These are phyloP conservation scores for Yamadazyma atlantica DNA, from an alignment of 1,139 yeast genomes.

Conservation along the genomic window DNA sequence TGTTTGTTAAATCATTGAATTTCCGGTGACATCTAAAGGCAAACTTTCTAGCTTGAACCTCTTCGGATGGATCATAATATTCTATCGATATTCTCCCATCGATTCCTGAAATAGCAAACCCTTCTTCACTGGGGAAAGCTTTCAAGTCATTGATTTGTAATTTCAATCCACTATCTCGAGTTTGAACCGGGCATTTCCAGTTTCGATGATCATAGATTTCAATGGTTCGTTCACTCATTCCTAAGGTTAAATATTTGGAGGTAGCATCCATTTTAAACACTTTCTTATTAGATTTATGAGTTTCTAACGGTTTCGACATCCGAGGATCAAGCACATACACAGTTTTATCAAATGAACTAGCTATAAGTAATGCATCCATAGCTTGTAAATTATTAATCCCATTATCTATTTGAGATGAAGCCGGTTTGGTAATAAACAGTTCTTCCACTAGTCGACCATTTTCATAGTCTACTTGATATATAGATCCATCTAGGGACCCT, in stretches of 20 bases:
- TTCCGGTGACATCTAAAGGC: conserved; percentile 84
- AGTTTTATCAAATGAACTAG: conserved; percentile 11
- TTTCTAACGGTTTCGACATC: conserved; percentile 4
- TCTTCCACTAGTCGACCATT: conserved; percentile 27
- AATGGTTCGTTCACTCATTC: conserved; percentile 52
- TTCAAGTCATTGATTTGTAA: conserved; percentile 66
- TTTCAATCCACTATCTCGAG: conserved; percentile 69
- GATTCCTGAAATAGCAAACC: conserved; percentile 77
- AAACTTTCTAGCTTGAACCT: conserved; percentile 47
- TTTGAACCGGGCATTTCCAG: conserved; percentile 43
- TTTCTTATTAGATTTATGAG: conserved; percentile 34
- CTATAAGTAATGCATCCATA: conserved; percentile 15
- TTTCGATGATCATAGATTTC: conserved; percentile 60
- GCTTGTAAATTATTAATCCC: conserved; percentile 32
- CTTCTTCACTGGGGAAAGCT: conserved; percentile 55
- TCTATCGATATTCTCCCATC: conserved; percentile 90
- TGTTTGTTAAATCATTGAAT: conserved; percentile 38
- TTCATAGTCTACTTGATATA: conserved; percentile 44
- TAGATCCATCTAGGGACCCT: conserved; percentile 43
- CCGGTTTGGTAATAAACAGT: conserved; percentile 11
- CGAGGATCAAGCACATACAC: conserved; percentile 19
- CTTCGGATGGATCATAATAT: conserved; percentile 54
- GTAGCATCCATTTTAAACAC: conserved; percentile 66
- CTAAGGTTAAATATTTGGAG: conserved; percentile 50
- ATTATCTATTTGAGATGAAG: conserved; percentile 12